Evolutionary conservation across 2,329 filamentous ascomycete species (phyloP).

Genomic region (Penicillium vulpinum): DNA sequence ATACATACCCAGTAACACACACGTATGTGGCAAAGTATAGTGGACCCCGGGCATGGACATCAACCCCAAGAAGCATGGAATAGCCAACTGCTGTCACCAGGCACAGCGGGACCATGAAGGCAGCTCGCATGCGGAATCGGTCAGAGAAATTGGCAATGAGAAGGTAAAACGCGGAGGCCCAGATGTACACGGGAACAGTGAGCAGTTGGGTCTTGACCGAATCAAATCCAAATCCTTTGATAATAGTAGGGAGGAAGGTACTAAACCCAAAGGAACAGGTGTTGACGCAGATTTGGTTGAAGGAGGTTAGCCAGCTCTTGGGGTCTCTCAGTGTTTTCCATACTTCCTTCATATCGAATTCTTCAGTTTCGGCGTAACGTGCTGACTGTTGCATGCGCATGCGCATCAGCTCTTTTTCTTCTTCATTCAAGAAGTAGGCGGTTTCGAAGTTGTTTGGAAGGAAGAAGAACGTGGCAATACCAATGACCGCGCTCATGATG

Average conservation of each 20-base stretch:
- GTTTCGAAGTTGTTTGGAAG: conserved; percentile 46
- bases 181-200: conserved; percentile 17
- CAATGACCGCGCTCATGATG: conserved; percentile 40
- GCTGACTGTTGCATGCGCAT: conserved; percentile 41
- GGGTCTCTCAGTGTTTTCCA: conserved; percentile 14
- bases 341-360: conserved; percentile 36
- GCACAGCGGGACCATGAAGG: conserved; percentile 13
- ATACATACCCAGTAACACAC: conserved; percentile 15
- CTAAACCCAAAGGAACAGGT: conserved; percentile 51
- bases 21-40: conserved; percentile 17
- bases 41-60: conserved; percentile 7
- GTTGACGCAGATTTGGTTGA: conserved; percentile 48
- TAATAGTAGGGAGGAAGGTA: conserved; percentile 54
- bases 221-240: conserved; percentile 48
- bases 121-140: conserved; percentile 11
- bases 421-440: conserved; percentile 46
- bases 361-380: conserved; percentile 45
- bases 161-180: conserved; percentile 15
- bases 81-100: conserved; percentile 14
- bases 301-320: conserved; percentile 27
- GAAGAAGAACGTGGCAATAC: conserved; percentile 42
- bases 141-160: conserved; percentile 14
- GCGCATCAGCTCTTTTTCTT: conserved; percentile 49
- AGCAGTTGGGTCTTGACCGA: conserved; percentile 35
- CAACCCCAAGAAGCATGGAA: conserved; percentile 14